Base-by-base conservation (phyloP, 2,329 filamentous ascomycete species). In the Didymella keratinophila region DNA sequence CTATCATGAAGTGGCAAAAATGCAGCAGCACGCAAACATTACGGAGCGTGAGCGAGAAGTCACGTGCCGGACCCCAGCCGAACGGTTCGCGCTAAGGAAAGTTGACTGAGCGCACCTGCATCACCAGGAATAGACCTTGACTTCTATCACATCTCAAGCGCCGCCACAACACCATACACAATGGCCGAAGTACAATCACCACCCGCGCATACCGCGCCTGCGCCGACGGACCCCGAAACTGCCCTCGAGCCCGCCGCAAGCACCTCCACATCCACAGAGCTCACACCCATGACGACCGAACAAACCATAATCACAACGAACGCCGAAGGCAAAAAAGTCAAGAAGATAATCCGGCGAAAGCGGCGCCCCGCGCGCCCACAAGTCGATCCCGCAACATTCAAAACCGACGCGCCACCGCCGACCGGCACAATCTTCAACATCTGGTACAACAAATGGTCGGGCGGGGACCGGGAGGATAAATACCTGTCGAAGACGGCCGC, bases 371-470 rank as follows among this genome's bases (percentile, higher is more conserved):
- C 95, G 45, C 88, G 94, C 58, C 90, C 91, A 0, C 95, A 99
- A 80, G 89, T 97, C 71, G 95, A 99, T 72, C 87, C 93, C 1
- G 87, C 89, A 39, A 89, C 89, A 42, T 86, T 96, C 79, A 91
- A 90, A 69, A 89, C 89, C 32, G 92, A 97, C 69, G 90, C 91
- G 4, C 92, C 93, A 16, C 91, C 92, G 1, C 93, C 98, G 71
- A 98, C 94, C 0, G 95, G 95, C 52, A 96, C 92, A 0, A 92
- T 93, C 58, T 99, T 95, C 84, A 99, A 99, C 78, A 96, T 96
- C 72, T 97, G 93, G 94, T 97, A 97, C 80, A 97, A 97, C 81
- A 98, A 97, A 79, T 98, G 94, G 93, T 90, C 89, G 0, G 95
- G 95, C 66, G 95, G 95, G 71, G 95, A 99, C 78, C 87, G 93